Evolutionary conservation across 1,139 yeast species (phyloP), one percentile per base, ranked within the genome.

Genomic region (Citeromyces hawaiiensis): DNA sequence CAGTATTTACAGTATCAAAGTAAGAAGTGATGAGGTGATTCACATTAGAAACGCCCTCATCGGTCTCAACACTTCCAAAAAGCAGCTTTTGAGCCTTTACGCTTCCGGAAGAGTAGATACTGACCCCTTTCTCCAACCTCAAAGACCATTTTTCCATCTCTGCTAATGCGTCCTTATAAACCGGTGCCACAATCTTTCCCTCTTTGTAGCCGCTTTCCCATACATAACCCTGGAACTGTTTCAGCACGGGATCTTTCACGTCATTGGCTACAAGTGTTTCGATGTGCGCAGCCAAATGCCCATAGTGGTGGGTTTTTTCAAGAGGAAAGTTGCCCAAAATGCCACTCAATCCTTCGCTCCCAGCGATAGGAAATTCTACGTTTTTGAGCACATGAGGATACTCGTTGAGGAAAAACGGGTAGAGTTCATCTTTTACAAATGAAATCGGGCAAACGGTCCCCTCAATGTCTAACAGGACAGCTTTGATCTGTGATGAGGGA

Each of bases 401-500:
- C 38, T 63, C 50, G 4, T 46, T 36, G 7, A 66, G 47, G 45
- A 70, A 70, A 42, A 57, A 62, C 2, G 76, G 73, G 50, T 74
- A 81, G 36, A 87, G 61, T 3, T 61, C 64, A 32, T 83, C 88
- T 51, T 83, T 82, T 34, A 87, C 97, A 52, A 86, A 87, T 1
- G 87, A 69, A 29, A 87, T 86, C 3, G 96, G 88, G 54, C 96
- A 87, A 17, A 88, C 75, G 0, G 96, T 87, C 15, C 97, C 97
- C 54, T 88, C 96, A 21, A 86, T 85, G 49, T 86, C 96, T 9
- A 85, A 62, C 2, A 79, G 57, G 9, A 74, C 51, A 2, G 66
- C 58, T n/a, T 30, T 15, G 7, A 30, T 30, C 34, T 30, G 34
- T 17, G 41, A 38, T 18, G 45, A 21, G 25, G 36, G 39, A 15